These are phyloP conservation scores for Haplographium delicatum DNA, from an alignment of 495 filamentous ascomycete species.

Conservation along the genomic window DNA sequence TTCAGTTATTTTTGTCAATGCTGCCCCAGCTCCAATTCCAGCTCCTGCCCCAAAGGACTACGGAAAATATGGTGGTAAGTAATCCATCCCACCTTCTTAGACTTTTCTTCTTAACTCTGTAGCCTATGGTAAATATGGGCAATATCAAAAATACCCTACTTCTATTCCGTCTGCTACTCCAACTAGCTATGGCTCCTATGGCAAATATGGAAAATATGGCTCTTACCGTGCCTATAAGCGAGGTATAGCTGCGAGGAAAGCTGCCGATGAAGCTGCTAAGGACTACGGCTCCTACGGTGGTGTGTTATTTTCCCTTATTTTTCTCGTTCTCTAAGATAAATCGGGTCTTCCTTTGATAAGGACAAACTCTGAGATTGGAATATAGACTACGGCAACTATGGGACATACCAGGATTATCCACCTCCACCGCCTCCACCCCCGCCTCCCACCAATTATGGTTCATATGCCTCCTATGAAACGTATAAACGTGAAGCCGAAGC, in stretches of 20 bases:
- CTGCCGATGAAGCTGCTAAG: background rate
- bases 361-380: background rate
- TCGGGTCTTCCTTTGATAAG: no score
- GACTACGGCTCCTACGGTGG: conserved; percentile 12
- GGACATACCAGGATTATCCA: conserved; percentile 2
- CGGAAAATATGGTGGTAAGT: conserved; percentile 14
- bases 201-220: background rate
- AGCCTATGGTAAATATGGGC: conserved; percentile 7
- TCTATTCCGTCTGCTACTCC: background rate
- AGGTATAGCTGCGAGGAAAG: background rate
- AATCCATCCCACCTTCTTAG: background rate
- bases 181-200: conserved; percentile 1
- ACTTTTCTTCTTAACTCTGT: conserved; percentile 7
- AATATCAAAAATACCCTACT: conserved; percentile 12
- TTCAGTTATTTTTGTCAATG: conserved; percentile 6
- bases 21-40: conserved; percentile 10
- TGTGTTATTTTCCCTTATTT: background rate
- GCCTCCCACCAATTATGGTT: conserved; percentile 3
- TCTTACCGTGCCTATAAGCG: background rate
- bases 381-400: conserved; percentile 16
- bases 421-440: background rate
- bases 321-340: background rate
- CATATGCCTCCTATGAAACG: conserved; percentile 10
- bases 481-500: conserved; percentile 12
- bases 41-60: no score